phyloP scores from a whole-genome alignment of 208 protist genomes.

The Crithidia fasciculata region DNA sequence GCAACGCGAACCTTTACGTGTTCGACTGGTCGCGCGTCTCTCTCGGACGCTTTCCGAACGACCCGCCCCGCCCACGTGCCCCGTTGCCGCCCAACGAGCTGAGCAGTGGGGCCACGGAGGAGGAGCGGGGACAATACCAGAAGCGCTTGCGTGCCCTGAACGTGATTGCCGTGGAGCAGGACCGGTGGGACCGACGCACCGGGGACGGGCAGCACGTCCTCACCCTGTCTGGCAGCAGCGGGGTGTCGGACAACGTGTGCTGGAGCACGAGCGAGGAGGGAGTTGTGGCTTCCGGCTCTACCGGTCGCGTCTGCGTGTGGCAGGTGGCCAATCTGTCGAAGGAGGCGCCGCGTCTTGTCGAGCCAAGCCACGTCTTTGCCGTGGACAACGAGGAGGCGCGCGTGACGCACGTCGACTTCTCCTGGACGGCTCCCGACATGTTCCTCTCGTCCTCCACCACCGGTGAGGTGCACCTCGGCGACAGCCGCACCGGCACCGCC shows the following conservation, averaged over 20 bases:
- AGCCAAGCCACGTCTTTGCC: slow-evolving; percentile 45
- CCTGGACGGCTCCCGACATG: slow-evolving; percentile 53
- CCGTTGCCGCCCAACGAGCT: slow-evolving; percentile 90
- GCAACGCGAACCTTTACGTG: slow-evolving; percentile 82
- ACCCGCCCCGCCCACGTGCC: slow-evolving; percentile 83
- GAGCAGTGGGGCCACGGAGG: slow-evolving; percentile 65
- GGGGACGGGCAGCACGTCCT: slow-evolving; percentile 89
- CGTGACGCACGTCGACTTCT: slow-evolving; percentile 69
- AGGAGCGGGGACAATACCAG: slow-evolving; percentile 80
- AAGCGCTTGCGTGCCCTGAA: slow-evolving; percentile 81
- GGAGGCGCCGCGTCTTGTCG: slow-evolving; percentile 58
- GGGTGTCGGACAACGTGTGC: slow-evolving; percentile 69
- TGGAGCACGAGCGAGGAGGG: slow-evolving; percentile 79
- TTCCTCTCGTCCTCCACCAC: slow-evolving; percentile 54
- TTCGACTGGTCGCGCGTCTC: slow-evolving; percentile 92
- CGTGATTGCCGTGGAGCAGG: slow-evolving; percentile 77
- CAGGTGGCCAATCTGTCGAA: slow-evolving; percentile 77
- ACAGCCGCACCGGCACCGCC: slow-evolving; percentile 38
- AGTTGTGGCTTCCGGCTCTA: slow-evolving; percentile 63
- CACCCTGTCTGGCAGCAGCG: slow-evolving; percentile 56
- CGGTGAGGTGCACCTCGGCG: slow-evolving; percentile 59
- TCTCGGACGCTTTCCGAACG: slow-evolving; percentile 87
- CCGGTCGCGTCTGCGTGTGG: slow-evolving; percentile 70
- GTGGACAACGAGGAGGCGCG: slow-evolving; percentile 60
- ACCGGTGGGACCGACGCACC: slow-evolving; percentile 79